Conservation (phyloP, 2,329 filamentous ascomycete species). For the Aspergillus neotritici region DNA sequence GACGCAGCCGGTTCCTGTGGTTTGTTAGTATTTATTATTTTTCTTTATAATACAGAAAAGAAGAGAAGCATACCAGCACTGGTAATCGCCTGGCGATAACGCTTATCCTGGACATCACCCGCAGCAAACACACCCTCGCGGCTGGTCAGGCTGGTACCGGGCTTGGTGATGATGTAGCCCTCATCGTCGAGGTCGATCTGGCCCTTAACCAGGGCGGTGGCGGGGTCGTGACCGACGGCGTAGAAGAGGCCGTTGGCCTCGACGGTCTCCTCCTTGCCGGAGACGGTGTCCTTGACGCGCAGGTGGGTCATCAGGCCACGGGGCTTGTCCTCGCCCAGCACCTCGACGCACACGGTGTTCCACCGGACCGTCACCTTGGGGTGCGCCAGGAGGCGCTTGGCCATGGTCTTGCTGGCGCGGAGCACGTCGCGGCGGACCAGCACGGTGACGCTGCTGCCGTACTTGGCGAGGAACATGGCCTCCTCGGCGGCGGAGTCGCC, state of each 20-base stretch:
- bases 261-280: constrained; percentile 73
- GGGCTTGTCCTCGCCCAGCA: constrained; percentile 72
- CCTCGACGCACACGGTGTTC: constrained; percentile 74
- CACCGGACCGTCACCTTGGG: constrained; percentile 88
- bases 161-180: constrained; percentile 82
- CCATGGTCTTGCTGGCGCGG: constrained; percentile 87
- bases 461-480: constrained; percentile 95
- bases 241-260: constrained; percentile 94
- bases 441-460: constrained; percentile 89
- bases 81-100: constrained; percentile 94
- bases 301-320: constrained; percentile 80
- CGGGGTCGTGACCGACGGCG: constrained; percentile 93
- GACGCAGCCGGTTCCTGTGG: constrained; percentile 79
- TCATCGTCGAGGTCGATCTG: constrained; percentile 85
- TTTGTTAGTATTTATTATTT: constrained; percentile 18
- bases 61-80: constrained; percentile 68
- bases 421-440: constrained; percentile 83
- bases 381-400: constrained; percentile 71
- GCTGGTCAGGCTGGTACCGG: constrained; percentile 82
- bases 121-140: constrained; percentile 91
- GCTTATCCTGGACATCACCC: constrained; percentile 97
- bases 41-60: not conserved
- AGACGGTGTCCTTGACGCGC: constrained; percentile 71
- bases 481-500: constrained; percentile 97
- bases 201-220: constrained; percentile 81